These are phyloP conservation scores for Rhynchosporium graminicola DNA, from an alignment of 2,329 filamentous ascomycete species.

Conservation along the genomic window DNA sequence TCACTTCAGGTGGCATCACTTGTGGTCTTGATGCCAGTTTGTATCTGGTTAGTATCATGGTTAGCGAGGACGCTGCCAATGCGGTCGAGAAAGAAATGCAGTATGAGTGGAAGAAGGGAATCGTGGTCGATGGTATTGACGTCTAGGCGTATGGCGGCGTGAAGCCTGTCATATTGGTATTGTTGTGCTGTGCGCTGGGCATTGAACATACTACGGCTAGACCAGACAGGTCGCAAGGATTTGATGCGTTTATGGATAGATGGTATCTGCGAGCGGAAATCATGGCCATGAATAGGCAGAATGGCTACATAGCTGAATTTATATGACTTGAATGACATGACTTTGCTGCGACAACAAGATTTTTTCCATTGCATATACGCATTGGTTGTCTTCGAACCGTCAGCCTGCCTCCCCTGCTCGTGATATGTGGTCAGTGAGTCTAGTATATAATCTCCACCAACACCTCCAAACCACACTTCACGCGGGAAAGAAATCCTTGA, in stretches of 20 bases:
- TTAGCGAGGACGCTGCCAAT: constrained; percentile 73
- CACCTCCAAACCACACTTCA: too few relatives aligned
- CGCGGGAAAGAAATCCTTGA: too few relatives aligned
- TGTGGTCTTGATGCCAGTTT: constrained; percentile 81
- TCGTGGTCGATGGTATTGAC: constrained; percentile 82
- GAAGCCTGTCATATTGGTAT: neutral
- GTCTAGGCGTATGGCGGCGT: constrained; percentile 53
- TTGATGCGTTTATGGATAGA: constrained; percentile 9
- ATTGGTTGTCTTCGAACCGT: too few relatives aligned
- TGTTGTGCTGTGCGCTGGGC: constrained; percentile 17
- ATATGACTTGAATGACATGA: too few relatives aligned
- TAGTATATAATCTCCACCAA: too few relatives aligned
- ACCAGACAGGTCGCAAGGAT: constrained; percentile 9
- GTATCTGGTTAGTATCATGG: constrained; percentile 82
- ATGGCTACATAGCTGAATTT: constrained; percentile 14
- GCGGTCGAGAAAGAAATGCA: constrained; percentile 76
- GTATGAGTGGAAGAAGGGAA: constrained; percentile 83
- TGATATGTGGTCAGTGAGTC: too few relatives aligned
- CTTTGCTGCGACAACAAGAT: too few relatives aligned
- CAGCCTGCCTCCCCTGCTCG: too few relatives aligned
- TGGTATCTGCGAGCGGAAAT: constrained; percentile 7
- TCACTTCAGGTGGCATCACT: constrained; percentile 77
- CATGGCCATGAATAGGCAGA: constrained; percentile 8
- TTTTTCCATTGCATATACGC: too few relatives aligned
- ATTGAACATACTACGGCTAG: constrained; percentile 17